These are phyloP conservation scores for Fonsecaea monophora DNA, from an alignment of 2,329 filamentous ascomycete species.

Conservation along the genomic window DNA sequence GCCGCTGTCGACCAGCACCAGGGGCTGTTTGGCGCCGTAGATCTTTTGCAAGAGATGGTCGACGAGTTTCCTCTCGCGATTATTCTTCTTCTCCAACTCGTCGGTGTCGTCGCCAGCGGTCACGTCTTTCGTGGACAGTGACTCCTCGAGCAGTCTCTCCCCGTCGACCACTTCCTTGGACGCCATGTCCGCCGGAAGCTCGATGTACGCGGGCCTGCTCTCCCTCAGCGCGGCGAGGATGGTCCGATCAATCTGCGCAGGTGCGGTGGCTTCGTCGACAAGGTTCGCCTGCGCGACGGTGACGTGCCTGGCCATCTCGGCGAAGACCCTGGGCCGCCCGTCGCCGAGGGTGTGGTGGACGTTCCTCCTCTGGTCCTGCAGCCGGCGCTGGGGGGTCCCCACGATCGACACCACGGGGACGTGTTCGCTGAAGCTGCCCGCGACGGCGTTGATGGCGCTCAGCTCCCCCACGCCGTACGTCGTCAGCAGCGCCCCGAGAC, in stretches of 20 bases:
- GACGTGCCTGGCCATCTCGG: constrained; percentile 56
- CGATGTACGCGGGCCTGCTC: constrained; percentile 63
- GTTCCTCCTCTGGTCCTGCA: constrained; percentile 52
- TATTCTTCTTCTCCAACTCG: neutral
- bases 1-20: constrained; percentile 83
- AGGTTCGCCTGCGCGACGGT: constrained; percentile 57
- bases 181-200: constrained; percentile 63
- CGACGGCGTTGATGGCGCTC: constrained; percentile 45
- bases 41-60: constrained; percentile 77
- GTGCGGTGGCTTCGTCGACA: constrained; percentile 52
- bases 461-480: constrained; percentile 67
- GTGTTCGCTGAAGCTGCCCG: constrained; percentile 63
- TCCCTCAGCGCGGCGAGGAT: constrained; percentile 58
- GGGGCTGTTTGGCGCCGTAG: constrained; percentile 72
- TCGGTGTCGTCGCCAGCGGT: constrained; percentile 73
- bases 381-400: constrained; percentile 57
- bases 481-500: constrained; percentile 52
- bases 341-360: constrained; percentile 50
- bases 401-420: constrained; percentile 67
- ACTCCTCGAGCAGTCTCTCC: constrained; percentile 69
- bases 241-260: constrained; percentile 59
- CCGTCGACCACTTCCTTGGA: constrained; percentile 59
- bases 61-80: constrained; percentile 68
- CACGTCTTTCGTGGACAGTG: constrained; percentile 60
- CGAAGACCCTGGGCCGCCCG: constrained; percentile 60